A percentile compares a stretch with the other conserved stretches of the same genome.
Conservation (phyloP, 2,329 filamentous ascomycete genomes). For the Cephalotrichum gorgonifer region DNA sequence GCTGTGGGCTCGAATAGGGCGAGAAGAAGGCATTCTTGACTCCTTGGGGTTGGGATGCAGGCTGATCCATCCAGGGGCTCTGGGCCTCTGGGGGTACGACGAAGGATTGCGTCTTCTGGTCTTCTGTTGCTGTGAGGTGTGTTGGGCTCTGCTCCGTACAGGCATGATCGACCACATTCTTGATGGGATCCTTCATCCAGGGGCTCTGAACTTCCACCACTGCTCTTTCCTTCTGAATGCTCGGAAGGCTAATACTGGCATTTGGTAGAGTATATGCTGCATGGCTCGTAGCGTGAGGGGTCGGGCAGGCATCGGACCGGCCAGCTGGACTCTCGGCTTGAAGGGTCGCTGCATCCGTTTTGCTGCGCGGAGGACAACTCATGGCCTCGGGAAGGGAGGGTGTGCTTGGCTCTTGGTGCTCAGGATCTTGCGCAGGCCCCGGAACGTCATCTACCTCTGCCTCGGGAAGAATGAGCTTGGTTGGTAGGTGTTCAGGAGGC, state of each 20-base stretch:
- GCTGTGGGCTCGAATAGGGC: not conserved
- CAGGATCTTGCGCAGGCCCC: no score
- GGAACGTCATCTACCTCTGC: no score
- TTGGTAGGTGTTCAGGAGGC: not conserved
- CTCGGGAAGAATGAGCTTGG: not conserved
- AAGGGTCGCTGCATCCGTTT: no score
- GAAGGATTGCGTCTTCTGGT: not conserved
- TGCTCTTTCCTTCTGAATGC: not conserved
- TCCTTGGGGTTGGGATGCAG: not conserved
- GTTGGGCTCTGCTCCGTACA: not conserved
- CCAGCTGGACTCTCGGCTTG: no score
- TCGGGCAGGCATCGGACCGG: no score
- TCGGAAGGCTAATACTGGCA: not conserved
- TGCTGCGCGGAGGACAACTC: no score
- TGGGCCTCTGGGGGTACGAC: conserved; percentile 1
- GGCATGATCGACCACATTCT: not conserved
- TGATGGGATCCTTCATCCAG: not conserved
- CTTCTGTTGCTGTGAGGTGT: not conserved
- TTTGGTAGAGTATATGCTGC: not conserved
- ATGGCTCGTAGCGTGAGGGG: no score
- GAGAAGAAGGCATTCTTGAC: not conserved
- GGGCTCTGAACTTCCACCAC: not conserved
- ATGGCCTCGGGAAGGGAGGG: no score
- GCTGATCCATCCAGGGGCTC: not conserved
- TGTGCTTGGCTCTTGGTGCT: no score